phyloP scores from a whole-genome alignment of 2,329 filamentous ascomycete genomes.

The Ampelomyces quisqualis region DNA sequence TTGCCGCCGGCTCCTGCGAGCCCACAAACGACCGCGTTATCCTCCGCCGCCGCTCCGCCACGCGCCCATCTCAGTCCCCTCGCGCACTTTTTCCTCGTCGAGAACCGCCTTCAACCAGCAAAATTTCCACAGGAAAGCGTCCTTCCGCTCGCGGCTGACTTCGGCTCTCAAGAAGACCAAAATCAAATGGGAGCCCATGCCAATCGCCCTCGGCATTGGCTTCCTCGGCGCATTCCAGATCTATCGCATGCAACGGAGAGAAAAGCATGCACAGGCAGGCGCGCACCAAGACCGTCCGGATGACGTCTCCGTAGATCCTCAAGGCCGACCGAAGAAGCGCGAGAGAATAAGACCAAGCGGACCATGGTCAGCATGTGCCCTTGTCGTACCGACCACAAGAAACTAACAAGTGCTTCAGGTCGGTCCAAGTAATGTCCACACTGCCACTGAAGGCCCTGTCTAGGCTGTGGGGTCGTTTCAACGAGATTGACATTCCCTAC shows the following conservation, averaged over 20 bases:
- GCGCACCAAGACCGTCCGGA: constrained; percentile 46
- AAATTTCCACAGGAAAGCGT: constrained; percentile 49
- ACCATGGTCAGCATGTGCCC: constrained; percentile 64
- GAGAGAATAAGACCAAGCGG: constrained; percentile 75
- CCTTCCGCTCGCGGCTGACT: constrained; percentile 59
- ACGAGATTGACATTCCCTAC: constrained; percentile 84
- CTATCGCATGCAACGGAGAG: constrained; percentile 67
- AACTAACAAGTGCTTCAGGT: constrained; percentile 50
- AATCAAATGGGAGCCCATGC: constrained; percentile 88
- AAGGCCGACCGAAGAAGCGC: constrained; percentile 53
- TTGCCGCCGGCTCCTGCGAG: constrained; percentile 31
- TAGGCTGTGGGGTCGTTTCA: constrained; percentile 85
- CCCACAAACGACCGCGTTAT: constrained; percentile 16
- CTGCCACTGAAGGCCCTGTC: constrained; percentile 88
- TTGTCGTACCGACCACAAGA: background rate
- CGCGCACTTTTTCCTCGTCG: constrained; percentile 42
- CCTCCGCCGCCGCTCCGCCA: constrained; percentile 11
- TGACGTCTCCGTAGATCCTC: constrained; percentile 43
- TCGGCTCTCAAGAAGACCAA: constrained; percentile 63
- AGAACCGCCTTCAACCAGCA: constrained; percentile 46
- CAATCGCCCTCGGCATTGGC: constrained; percentile 79
- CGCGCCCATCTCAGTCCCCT: constrained; percentile 21
- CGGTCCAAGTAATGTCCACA: constrained; percentile 91
- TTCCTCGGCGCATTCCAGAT: constrained; percentile 82
- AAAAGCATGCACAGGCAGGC: constrained; percentile 46